These are phyloP conservation scores for Orbilia ellipsospora DNA, from an alignment of 2,329 filamentous ascomycete genomes.

Conservation along the genomic window DNA sequence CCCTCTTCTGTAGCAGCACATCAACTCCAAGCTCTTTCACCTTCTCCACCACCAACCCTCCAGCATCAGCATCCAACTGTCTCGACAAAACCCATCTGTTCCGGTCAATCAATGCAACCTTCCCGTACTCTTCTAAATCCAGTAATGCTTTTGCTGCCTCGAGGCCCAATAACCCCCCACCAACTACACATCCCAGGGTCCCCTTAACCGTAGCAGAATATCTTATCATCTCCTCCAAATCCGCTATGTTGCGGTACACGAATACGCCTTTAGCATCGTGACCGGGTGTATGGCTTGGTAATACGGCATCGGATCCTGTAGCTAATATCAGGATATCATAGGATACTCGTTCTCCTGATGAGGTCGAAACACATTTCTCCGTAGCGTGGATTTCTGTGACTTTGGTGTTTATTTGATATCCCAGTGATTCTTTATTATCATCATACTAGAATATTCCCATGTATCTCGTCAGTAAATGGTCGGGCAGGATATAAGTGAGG, in stretches of 20 bases:
- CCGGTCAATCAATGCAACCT: constrained; percentile 82
- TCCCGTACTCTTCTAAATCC: constrained; percentile 78
- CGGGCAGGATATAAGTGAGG: background rate
- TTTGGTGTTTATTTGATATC: constrained; percentile 78
- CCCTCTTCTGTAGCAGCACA: constrained; percentile 79
- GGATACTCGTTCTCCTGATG: constrained; percentile 73
- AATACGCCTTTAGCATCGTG: constrained; percentile 85
- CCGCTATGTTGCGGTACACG: constrained; percentile 86
- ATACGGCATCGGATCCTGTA: constrained; percentile 84
- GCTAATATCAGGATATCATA: constrained; percentile 87
- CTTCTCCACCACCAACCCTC: constrained; percentile 82
- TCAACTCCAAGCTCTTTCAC: constrained; percentile 82
- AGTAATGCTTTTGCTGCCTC: constrained; percentile 94
- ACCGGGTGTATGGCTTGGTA: constrained; percentile 78
- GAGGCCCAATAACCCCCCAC: constrained; percentile 83
- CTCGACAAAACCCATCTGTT: constrained; percentile 84
- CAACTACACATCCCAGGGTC: constrained; percentile 79
- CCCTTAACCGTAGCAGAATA: constrained; percentile 76
- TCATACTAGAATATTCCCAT: constrained; percentile 50
- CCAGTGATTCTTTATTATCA: constrained; percentile 66
- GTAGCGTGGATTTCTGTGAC: constrained; percentile 75
- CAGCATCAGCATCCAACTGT: constrained; percentile 84
- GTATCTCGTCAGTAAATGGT: background rate
- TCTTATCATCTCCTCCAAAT: constrained; percentile 79
- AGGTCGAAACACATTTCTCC: constrained; percentile 75